Evolutionary conservation across 176 grass and related monocot genomes (phyloP), one percentile per base, ranked within the genome.

Genomic region (Bromus sterilis): DNA sequence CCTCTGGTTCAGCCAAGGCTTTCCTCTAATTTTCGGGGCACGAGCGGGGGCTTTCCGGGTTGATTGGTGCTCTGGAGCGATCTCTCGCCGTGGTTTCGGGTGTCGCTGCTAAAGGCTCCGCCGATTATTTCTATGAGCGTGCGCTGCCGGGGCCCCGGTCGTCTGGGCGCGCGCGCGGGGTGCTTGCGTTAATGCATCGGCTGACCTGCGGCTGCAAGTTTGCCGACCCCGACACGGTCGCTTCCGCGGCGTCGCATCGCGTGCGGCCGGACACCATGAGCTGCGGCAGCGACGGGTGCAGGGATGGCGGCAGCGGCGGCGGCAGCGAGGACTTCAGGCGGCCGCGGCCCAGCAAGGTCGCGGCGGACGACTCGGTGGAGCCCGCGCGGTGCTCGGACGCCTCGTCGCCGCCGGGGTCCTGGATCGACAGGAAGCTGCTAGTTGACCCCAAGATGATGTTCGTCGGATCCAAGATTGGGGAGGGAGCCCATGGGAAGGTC

Each of bases 401-500:
- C 36, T 10, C 72, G 0, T 55, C 78, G 15, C 77, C 82, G 12
- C 82, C 82, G 49, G 78, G 58, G 30, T 86, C 68, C 28, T 80
- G 75, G 79, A 90, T 97, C 44, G 94, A 94, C 73, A 87, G 68
- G 77, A 95, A 95, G 87, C 89, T 94, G 87, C 89, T 99, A 21
- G 90, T 99, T 72, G 96, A 99, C 86, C 96, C 96, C n/a, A 90
- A 78, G 58, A 84, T 80, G 80, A 64, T 99, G 56, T 99, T 93
- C 79, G 84, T 99, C 61, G 89, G 89, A 51, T 86, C 91, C 66
- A 95, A 92, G 82, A 95, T 99, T 42, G 96, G 96, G 79, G 96
- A 99, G 87, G 96, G 96, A 36, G 96, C 96, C 80, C 96, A 99
- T 37, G 96, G 92, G 11, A 99, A 95, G 72, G 96, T 99, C 89